Percentiles rank a stretch among this genome's conserved stretches.
phyloP scores from a whole-genome alignment of 805 yeast genomes.

The Blastobotrys terrestris region DNA sequence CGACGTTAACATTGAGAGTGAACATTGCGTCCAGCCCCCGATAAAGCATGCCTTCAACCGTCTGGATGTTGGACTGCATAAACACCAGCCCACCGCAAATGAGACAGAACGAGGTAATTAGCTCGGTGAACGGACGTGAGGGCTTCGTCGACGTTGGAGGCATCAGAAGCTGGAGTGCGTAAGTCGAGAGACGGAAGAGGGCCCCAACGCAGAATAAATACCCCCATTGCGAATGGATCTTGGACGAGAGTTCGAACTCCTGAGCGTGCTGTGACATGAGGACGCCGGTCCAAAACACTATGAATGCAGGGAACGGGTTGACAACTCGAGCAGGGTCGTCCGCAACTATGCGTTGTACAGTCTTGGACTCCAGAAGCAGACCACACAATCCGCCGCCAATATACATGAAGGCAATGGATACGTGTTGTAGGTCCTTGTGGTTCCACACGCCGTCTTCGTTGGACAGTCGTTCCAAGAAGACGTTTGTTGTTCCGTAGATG shows the following conservation, averaged over 20 bases:
- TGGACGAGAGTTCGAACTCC: slow-evolving; percentile 69
- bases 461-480: slow-evolving; percentile 85
- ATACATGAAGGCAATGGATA: slow-evolving; percentile 82
- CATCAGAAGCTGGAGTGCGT: slow-evolving; percentile 41
- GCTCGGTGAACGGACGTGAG: slow-evolving; percentile 78
- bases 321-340: slow-evolving; percentile 28
- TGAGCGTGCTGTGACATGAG: slow-evolving; percentile 94
- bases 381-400: slow-evolving; percentile 94
- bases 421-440: slow-evolving; percentile 86
- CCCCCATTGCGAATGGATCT: slow-evolving; percentile 92
- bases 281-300: slow-evolving; percentile 93
- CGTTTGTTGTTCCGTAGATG: slow-evolving; percentile 83
- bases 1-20: slow-evolving; percentile 80
- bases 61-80: slow-evolving; percentile 87
- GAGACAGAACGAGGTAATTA: slow-evolving; percentile 70
- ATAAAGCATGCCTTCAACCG: slow-evolving; percentile 72
- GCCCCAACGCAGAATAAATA: slow-evolving; percentile 75
- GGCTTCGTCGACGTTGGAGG: slow-evolving; percentile 37
- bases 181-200: slow-evolving; percentile 63
- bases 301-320: slow-evolving; percentile 90
- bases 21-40: slow-evolving; percentile 86
- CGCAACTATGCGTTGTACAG: slow-evolving; percentile 24
- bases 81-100: slow-evolving; percentile 86
- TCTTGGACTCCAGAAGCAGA: slow-evolving; percentile 60
- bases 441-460: slow-evolving; percentile 77